Base-by-base conservation (phyloP, 2,329 filamentous ascomycete genomes). In the Paradendryphiella salina region DNA sequence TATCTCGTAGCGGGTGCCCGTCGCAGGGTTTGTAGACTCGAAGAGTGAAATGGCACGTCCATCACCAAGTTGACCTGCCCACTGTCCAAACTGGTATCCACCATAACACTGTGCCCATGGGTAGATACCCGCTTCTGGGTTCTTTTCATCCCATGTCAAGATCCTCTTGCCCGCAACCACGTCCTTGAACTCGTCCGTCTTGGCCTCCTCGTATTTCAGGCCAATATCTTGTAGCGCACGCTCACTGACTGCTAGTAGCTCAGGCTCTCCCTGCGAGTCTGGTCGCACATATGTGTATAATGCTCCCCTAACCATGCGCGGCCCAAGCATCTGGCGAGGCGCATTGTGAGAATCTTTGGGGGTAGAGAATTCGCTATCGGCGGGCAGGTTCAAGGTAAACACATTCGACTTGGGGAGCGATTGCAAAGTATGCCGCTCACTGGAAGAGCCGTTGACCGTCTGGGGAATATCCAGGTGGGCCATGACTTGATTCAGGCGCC, bases 81-180 rank as follows among this genome's bases (percentile, higher is more conserved):
- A 99, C 60, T 88, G 85, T 5, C 94, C 94, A 51, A 76, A 75
- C 41, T 75, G 73, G 63, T 80, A 78, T 49, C 93, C 93, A 50
- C 94, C 94, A 72, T 99, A 99, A 76, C 94, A 97, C 75, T 99
- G 94, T 26, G 94, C 92, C 94, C 94, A 99, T 0, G 94, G 93
- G 71, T 99, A 99, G 35, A 94, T 85, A 15, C 88, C 69, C n/a
- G 59, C 54, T 20, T 66, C 61, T 14, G 60, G 65, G 32, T 71
- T 61, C 4, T 85, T 81, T 51, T 87, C 82, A 57, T 90, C 82
- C 83, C 88, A 89, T 41, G 91, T 93, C 48, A 88, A 83, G 11
- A 96, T 81, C 66, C 85, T 86, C 70, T 94, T 96, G 2, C 94
- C 94, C 0, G 89, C 85, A 5, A 95, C 88, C 0, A 90, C 80